Base-by-base conservation (phyloP, 768 basidiomycete genomes). In the Tephrocybe rancida region DNA sequence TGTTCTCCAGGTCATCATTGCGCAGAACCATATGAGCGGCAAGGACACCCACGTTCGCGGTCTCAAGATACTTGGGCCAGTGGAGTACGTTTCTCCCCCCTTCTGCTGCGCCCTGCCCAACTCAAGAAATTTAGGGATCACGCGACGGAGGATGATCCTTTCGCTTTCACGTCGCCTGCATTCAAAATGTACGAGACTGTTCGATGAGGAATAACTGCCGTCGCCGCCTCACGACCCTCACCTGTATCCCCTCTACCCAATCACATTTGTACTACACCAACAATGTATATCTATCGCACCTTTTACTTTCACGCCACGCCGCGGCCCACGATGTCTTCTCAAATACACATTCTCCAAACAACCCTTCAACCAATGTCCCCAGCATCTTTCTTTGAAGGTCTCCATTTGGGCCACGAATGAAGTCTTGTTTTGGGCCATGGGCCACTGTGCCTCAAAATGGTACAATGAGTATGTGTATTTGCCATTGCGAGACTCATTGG, bases 31-130 rank as follows among this genome's bases (percentile, higher is more conserved):
- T 66, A 89, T 97, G 87, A 98, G 95, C 62, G 97, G 97, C 5
- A 98, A 98, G 67, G 97, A 99, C 70, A 98, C 97, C 8, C 97
- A 99, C 72, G 91, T 99, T 16, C 85, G 97, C 11, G 95, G 96
- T 3, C 70, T 98, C 35, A 85, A 80, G 30, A 80, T 98, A n/a
- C 83, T 93, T 49, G 96, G 94, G 0, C 90, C 93, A 2, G 69
- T 85, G 6, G 89, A 88, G 95, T 95, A 66, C 48, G 68, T 64
- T 9, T 44, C 45, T 27, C 21, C 37, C n/a, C 48, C 45, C 14
- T 41, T 22, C 1, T 47, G 1, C 39, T n/a, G n/a, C n/a, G n/a
- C n/a, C n/a, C n/a, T n/a, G n/a, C n/a, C n/a, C n/a, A n/a, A n/a
- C 16, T 22, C 3, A 3, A 42, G 34, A n/a, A n/a, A 13, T 56